Evolutionary conservation across 768 basidiomycete species (phyloP), one percentile per base, ranked within the genome.

Genomic region (Udeniomyces megalosporus): DNA sequence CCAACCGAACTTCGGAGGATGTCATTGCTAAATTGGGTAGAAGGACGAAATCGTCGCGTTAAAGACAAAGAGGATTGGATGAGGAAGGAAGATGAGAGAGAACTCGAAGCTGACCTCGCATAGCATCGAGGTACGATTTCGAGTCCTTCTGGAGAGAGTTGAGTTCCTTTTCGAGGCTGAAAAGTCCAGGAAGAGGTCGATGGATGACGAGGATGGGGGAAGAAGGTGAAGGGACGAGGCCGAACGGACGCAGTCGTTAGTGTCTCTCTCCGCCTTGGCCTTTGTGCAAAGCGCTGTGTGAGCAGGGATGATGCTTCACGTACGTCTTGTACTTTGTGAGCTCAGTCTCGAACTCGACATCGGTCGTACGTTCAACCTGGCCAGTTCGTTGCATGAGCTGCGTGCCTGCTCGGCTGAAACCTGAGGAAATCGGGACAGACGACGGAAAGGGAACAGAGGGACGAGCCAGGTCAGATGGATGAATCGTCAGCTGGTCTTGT

Each of bases 341-440:
- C 74, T 95, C 92, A 62, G 91, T 85, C 15, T 84, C 79, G 70
- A 95, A 97, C 70, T 97, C 91, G 54, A 87, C 78, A 74, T 97
- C 93, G 28, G 95, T 81, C 0, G 93, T 97, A 31, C 91, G 80
- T 72, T 97, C 93, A 64, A 97, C 89, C 75, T 96, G 92, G 60
- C 93, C 93, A 1, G 92, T 93, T 82, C 96, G 96, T 79, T 96
- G 92, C 73, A 93, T 80, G 69, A 97, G 84, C 68, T 88, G 91
- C 15, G 92, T 96, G 56, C 89, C 88, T 29, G 88, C 86, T 67
- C 92, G 80, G 75, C 87, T 90, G 55, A 93, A 79, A 35, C 42
- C 24, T 57, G 17, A 57, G 55, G n/a, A 35, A n/a, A n/a, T n/a
- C n/a, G n/a, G n/a, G n/a, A n/a, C n/a, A n/a, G n/a, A n/a, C n/a